Percentiles rank a stretch among this genome's conserved stretches.
Evolutionary conservation across 1,284 basidiomycete genomes (phyloP).

Genomic region (Apiotrichum sp.): DNA sequence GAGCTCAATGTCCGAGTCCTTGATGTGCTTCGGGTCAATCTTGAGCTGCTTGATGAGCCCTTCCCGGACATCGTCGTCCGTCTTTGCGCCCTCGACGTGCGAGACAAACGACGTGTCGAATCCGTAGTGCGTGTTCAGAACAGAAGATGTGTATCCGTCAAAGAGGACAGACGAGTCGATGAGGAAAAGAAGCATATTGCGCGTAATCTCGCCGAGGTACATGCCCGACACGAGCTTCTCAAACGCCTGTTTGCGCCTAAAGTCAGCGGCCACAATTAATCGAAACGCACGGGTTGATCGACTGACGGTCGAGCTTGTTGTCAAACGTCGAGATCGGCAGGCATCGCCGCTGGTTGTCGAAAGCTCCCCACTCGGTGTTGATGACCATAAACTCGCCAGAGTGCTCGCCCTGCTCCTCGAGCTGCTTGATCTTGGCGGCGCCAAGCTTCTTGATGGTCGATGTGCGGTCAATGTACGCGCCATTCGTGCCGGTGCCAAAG

Average conservation of each 20-base stretch:
- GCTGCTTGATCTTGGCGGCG: constrained; percentile 54
- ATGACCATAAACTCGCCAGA: constrained; percentile 78
- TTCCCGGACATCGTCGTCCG: constrained; percentile 44
- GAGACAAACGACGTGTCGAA: constrained; percentile 91
- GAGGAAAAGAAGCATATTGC: constrained; percentile 76
- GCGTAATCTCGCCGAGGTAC: constrained; percentile 93
- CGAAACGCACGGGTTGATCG: constrained; percentile 69
- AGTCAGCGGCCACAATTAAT: neutral
- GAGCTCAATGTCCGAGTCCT: constrained; percentile 56
- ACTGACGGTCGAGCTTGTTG: constrained; percentile 83
- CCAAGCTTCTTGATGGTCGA: constrained; percentile 76
- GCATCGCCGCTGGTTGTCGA: constrained; percentile 84
- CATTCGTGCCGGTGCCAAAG: constrained; percentile 97
- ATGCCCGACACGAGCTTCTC: constrained; percentile 99
- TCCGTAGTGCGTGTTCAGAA: constrained; percentile 84
- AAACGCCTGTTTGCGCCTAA: constrained; percentile 74
- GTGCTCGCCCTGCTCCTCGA: constrained; percentile 40
- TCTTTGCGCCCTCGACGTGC: constrained; percentile 58
- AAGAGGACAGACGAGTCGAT: constrained; percentile 73
- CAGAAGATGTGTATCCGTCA: constrained; percentile 63
- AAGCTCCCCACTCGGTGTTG: constrained; percentile 97
- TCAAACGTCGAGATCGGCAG: constrained; percentile 90
- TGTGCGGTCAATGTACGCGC: constrained; percentile 87
- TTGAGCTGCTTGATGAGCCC: constrained; percentile 62
- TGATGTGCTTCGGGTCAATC: constrained; percentile 50